Conservation (phyloP, 768 basidiomycete species). For the Mycena crocata region DNA sequence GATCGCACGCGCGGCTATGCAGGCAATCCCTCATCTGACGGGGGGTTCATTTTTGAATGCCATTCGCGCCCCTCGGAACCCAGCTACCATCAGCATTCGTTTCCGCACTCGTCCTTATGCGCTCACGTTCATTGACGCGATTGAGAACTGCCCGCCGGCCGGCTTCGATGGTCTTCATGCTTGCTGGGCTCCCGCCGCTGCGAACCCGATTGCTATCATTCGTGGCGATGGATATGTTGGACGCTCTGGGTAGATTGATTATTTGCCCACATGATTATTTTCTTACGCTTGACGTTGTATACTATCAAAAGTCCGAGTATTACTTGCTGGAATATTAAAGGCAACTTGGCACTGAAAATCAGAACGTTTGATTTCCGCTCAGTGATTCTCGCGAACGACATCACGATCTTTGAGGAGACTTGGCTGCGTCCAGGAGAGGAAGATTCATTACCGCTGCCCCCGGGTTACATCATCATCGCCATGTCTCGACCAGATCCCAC, state of each 20-base stretch:
- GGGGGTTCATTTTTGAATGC: not conserved
- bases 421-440: slow-evolving; percentile 1
- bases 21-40: not conserved
- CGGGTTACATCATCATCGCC: not conserved
- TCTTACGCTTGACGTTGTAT: too few relatives aligned
- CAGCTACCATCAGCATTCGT: slow-evolving; percentile 1
- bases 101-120: slow-evolving; percentile 1
- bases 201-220: slow-evolving; percentile 2
- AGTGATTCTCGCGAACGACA: not conserved
- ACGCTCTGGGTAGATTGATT: too few relatives aligned
- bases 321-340: slow-evolving; percentile 13
- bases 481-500: not conserved
- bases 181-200: slow-evolving; percentile 5
- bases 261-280: too few relatives aligned
- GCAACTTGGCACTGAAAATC: slow-evolving; percentile 18
- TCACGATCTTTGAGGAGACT: slow-evolving; percentile 15
- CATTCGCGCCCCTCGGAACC: not conserved
- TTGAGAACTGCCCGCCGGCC: not conserved
- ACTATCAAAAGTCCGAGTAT: slow-evolving; percentile 1
- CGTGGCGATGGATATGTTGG: not conserved
- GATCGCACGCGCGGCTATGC: too few relatives aligned
- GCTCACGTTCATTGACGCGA: slow-evolving; percentile 9
- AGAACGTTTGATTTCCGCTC: not conserved
- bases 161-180: slow-evolving; percentile 13
- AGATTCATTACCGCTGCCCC: not conserved